Evolutionary conservation across 306 rosid genomes (phyloP), one percentile per base, ranked within the genome.

Genomic region (Quercus aquifolioides): DNA sequence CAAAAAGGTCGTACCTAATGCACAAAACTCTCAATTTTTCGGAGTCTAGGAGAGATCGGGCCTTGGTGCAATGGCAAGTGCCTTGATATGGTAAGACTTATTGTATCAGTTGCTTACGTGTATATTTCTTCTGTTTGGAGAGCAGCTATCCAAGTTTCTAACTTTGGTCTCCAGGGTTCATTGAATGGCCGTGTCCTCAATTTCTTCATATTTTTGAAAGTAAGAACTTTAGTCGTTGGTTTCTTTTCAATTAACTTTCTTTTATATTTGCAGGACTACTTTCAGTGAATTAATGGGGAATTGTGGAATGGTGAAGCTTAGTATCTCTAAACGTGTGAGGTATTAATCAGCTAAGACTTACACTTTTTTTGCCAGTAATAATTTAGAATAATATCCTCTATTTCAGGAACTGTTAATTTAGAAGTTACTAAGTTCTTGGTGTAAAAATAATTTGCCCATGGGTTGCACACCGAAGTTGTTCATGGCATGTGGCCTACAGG

Each of bases 251-350:
- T 51, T 26, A 13, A 25, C 46, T 41, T 51, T 23, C 30, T 46
- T 46, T 41, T 71, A 25, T 52, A 59, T 41, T 71, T 71, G 75
- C 60, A 71, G 75, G 75, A 5, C 65, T 59, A 11, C 31, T 59
- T 59, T 59, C 1, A 0, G 6, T 11, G 18, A 13, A 59, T 28
- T 23, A 59, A 11, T 7, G 1, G 5, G 7, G 33, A 59, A 59
- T 59, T 13, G 14, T 11, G 65, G 64, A 58, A 58, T 58, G 30
- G 64, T 9, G 64, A 59, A 59, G 65, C 65, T 3, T 59, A 59
- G 65, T 23, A 10, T 4, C 28, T 59, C 65, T 20, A 14, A 9
- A 59, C 1, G 2, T 23, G 31, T 59, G 65, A 59, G 28, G 65
- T 59, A 21, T 59, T 20, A 10, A 59, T 59, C 14, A 23, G 15